Base-by-base conservation (phyloP, 352 stramenopile genomes). In the Globisporangium abappressorium region DNA sequence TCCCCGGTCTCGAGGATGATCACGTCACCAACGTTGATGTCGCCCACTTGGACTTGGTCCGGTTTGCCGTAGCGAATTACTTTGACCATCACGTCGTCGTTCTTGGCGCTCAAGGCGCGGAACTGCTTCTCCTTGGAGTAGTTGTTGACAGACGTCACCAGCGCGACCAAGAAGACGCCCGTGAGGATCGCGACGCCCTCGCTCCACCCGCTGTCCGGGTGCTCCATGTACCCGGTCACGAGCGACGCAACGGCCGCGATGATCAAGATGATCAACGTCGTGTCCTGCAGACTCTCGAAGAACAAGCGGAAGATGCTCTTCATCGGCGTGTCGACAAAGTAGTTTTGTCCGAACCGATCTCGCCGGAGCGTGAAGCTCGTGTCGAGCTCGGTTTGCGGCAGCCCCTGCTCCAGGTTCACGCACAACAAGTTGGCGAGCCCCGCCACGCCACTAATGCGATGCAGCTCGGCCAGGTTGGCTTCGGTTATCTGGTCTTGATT, bases 121-220 rank as follows among this genome's bases (percentile, higher is more conserved):
- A 97, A 97, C 65, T 97, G 91, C 60, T 95, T 89, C 68, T 97
- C 89, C 63, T 97, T 97, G n/a, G 82, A 94, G 81, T 99, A 99
- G 70, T 99, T 97, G 72, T 98, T 99, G 14, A 94, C 82, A 0
- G 97, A 95, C 0, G 95, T 99, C 11, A 99, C 93, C 8, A 98
- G 70, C 8, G 97, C 94, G 6, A 99, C 97, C 56, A 99, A 86
- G 11, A 95, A 77, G 38, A 99, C 97, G 11, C 95, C 94, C 12
- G 85, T 79, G 54, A 99, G 74, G 72, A 99, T 99, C 18, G 96
- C 94, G 6, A 96, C 83, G 22, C 96, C 97, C 75, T 99, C 96
- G 60, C 98, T 97, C 96, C 96, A 99, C 5, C 91, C 91, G 0
- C 71, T 92, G 28, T 80, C 71, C 2, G 85, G 85, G 61, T 95